Evolutionary conservation across 192 early-diverging fungal species (phyloP).

Genomic region (Phlyctochytrium arcticum): DNA sequence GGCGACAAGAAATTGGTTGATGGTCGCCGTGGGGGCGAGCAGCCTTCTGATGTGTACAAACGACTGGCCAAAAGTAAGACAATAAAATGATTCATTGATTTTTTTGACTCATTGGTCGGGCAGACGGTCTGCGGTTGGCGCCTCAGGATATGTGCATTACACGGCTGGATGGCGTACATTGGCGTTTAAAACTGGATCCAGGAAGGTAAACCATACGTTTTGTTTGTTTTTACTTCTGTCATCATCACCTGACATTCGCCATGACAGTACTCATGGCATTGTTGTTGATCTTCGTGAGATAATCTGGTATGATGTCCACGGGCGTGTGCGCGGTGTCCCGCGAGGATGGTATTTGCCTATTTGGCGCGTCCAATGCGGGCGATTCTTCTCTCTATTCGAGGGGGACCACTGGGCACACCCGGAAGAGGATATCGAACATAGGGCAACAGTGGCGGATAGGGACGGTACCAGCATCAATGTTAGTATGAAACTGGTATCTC

Average conservation of each 20-base stretch:
- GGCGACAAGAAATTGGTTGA: neutral
- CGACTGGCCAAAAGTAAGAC: neutral
- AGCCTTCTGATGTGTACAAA: neutral
- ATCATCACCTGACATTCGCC: neutral
- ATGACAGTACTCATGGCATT: neutral
- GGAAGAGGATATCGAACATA: too few species aligned
- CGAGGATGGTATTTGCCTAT: conserved; percentile 17
- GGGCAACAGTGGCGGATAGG: too few species aligned
- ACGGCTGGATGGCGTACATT: conserved; percentile 4
- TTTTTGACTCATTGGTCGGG: neutral
- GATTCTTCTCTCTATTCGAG: too few species aligned
- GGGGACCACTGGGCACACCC: too few species aligned
- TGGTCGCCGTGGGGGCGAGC: neutral
- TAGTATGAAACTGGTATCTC: too few species aligned
- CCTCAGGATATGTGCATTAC: conserved; percentile 4
- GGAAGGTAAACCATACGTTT: neutral
- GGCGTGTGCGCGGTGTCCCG: conserved; percentile 7
- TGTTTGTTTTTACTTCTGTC: neutral
- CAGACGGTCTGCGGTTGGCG: neutral
- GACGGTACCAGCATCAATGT: too few species aligned
- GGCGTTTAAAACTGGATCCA: neutral
- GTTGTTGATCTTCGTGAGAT: conserved; percentile 4
- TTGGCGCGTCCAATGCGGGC: conserved; percentile 10
- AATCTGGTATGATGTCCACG: conserved; percentile 19
- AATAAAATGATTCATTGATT: neutral